Percentiles rank a stretch among this genome's conserved stretches.
Evolutionary conservation across 1,284 basidiomycete species (phyloP).

Genomic region (Cystobasidium slooffiae): DNA sequence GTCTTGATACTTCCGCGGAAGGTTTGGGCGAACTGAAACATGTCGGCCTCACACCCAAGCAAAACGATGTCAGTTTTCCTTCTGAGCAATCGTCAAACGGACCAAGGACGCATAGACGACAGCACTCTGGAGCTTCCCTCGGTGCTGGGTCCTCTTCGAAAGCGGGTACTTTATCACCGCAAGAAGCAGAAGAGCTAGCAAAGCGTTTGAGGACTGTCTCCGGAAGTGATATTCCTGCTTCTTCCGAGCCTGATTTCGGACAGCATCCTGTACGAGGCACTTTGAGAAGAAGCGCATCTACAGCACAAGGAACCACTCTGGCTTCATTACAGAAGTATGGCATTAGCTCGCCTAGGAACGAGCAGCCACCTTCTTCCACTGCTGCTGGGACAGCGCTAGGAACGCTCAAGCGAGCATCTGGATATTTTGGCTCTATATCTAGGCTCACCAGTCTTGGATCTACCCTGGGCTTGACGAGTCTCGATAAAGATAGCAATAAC

Average conservation of each 20-base stretch:
- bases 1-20: conserved; percentile 23
- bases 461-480: conserved; percentile 20
- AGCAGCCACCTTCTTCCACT: not conserved
- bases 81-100: not conserved
- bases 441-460: conserved; percentile 35
- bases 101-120: not conserved
- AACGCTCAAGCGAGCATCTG: conserved; percentile 39
- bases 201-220: conserved; percentile 38
- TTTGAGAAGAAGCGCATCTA: conserved; percentile 24
- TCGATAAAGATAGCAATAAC: conserved; percentile 5
- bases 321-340: conserved; percentile 21
- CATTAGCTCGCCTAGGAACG: conserved; percentile 20
- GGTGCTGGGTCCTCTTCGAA: not conserved
- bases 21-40: conserved; percentile 27
- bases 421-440: conserved; percentile 38
- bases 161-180: conserved; percentile 25
- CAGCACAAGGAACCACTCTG: conserved; percentile 17
- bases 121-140: conserved; percentile 4
- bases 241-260: not conserved
- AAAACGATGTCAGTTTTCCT: conserved; percentile 6
- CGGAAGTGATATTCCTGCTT: conserved; percentile 23
- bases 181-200: conserved; percentile 39
- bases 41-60: conserved; percentile 18
- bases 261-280: conserved; percentile 14
- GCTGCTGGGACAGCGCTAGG: conserved; percentile 17